Evolutionary conservation across 352 stramenopile species (phyloP), one percentile per base, ranked within the genome.

Genomic region (Phytophthora fragariaefolia): DNA sequence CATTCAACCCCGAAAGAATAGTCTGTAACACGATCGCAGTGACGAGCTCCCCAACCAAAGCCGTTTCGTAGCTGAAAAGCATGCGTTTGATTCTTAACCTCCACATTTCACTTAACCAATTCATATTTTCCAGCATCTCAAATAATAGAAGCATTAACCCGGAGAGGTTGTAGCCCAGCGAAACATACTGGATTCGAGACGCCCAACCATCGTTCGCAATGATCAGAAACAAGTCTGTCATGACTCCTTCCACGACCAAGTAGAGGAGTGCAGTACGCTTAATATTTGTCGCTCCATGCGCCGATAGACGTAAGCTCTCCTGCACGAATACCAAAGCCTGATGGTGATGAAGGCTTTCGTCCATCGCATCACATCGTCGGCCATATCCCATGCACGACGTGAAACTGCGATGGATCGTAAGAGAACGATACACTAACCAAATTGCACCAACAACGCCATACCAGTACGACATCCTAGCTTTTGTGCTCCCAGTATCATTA

Each of bases 211-310:
- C 53, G 38, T 60, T 60, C n/a, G 38, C 53, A 22, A 60, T 60
- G 15, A 60, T 60, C 17, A 60, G 53, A n/a, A 60, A 60, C 38
- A 60, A 20, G 34, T 60, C 53, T 9, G 53, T 60, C 53, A 60
- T 52, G 26, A 51, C 28, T 1, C 53, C 42, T 38, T 58, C 51
- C 7, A 58, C 18, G 18, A 48, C 36, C 34, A 58, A 17, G 22
- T 58, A 58, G 6, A 58, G 51, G 22, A 58, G 26, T 15, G 51
- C 22, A 8, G 40, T 22, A 15, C 51, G 51, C n/a, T 58, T 36
- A 12, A 23, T 23, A 34, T 58, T 58, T 6, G 51, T 58, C 22
- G 51, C 34, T 13, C 36, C 36, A 23, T 58, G 51, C 8, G 51
- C 51, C 9, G 32, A 49, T 8, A 49, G 36, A 6, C 51, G 51